These are phyloP conservation scores for Penicillium flavigenum DNA, from an alignment of 495 filamentous ascomycete genomes.

Conservation along the genomic window DNA sequence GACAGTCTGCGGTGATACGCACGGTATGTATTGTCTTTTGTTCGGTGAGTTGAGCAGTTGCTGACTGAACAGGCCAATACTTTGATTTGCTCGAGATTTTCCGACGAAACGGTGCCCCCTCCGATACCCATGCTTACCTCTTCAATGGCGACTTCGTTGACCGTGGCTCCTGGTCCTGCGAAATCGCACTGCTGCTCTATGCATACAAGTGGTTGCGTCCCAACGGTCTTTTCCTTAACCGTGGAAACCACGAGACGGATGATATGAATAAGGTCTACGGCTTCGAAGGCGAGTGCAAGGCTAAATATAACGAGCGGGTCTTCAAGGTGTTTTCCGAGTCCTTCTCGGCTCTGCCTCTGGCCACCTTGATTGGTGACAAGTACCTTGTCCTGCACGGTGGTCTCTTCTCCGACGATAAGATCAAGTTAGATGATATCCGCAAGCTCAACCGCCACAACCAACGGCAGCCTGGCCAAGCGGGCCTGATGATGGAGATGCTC, in stretches of 20 bases:
- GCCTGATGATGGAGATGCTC: conserved; percentile 99
- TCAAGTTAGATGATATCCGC: conserved; percentile 86
- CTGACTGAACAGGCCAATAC: conserved; percentile 71
- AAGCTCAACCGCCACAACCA: conserved; percentile 90
- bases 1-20: conserved; percentile 97
- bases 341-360: conserved; percentile 91
- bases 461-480: conserved; percentile 90
- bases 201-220: conserved; percentile 96
- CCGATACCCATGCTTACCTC: conserved; percentile 83
- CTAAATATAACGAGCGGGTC: conserved; percentile 92
- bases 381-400: conserved; percentile 94
- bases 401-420: conserved; percentile 96
- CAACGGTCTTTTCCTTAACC: conserved; percentile 87
- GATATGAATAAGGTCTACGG: conserved; percentile 99
- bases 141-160: conserved; percentile 99
- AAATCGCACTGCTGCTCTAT: conserved; percentile 91
- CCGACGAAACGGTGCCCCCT: conserved; percentile 80
- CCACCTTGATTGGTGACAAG: conserved; percentile 87
- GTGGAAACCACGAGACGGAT: conserved; percentile 98
- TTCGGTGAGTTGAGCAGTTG: conserved; percentile 3
- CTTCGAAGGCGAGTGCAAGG: conserved; percentile 96
- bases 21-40: conserved; percentile 58
- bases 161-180: conserved; percentile 94
- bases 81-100: conserved; percentile 97
- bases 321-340: conserved; percentile 99